Evolutionary conservation across 768 basidiomycete species (phyloP), one percentile per base, ranked within the genome.

Genomic region (Trametes meyenii): DNA sequence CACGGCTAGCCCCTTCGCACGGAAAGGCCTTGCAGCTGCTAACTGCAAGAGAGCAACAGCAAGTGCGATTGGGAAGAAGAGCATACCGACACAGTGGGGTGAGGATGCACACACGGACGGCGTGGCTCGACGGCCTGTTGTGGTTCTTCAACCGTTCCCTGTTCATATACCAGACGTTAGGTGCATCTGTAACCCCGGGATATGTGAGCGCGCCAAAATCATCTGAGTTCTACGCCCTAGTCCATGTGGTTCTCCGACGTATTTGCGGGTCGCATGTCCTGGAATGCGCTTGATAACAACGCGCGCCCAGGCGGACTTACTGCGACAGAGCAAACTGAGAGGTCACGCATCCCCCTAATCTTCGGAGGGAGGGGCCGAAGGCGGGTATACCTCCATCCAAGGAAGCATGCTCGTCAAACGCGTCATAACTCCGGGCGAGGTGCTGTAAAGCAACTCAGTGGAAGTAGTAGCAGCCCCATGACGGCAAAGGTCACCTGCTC

Each of bases 241-340:
- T 17, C 29, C 57, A 58, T 43, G 49, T 29, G 57, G 57, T 26
- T 13, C 24, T 17, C 16, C 23, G 36, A 39, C 16, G 24, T 36
- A 46, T 10, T 19, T 24, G 29, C 14, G 24, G 24, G 39, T 50
- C 38, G 39, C 40, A 40, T 58, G 49, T 29, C 11, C 11, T n/a
- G 8, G 17, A 17, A 14, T n/a, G 35, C 49, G 57, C 33, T 43
- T 6, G 57, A 58, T 58, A 58, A 51, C 24, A 50, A 13, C 40
- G 49, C 19, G 57, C 57, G 57, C 43, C 42, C 35, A 43, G 49
- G 57, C 57, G 57, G 49, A 50, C 21, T 50, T 42, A 50, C 57
- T 19, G 49, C 48, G 48, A 40, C 42, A 29, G 48, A 35, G 33
- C 19, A n/a, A 16, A 35, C 4, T 3, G 29, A 24, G 26, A n/a